Base-by-base conservation (phyloP, 1,139 yeast genomes). In the Insectozyma bohioensis region DNA sequence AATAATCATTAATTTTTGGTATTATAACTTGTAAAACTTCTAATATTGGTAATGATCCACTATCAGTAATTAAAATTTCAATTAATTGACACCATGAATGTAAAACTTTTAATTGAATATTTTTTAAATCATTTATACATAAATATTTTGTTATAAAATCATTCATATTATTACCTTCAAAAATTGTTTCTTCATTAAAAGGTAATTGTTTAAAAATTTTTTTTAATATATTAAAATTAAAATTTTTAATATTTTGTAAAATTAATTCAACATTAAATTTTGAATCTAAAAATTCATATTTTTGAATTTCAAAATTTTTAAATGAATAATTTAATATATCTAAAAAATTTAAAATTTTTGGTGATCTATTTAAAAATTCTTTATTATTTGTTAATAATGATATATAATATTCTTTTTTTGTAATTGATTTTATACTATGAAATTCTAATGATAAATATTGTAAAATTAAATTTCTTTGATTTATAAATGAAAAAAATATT, bases 11-110 rank as follows among this genome's bases (percentile, higher is more conserved):
- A 28, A 88, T 76, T 48, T 80, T 84, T 1, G 95, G 95, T 16
- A 86, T 67, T 12, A 86, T 68, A 7, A 75, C 67, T 47, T 87
- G 94, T 46, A 88, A 78, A 3, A 85, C 77, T 47, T 85, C 95
- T 23, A 86, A 59, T 35, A 87, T 78, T 46, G 90, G 83, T 30
- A 78, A 75, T 6, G 58, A 46, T 15, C 62, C 62, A n/a, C 54
- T 60, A 49, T 84, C 92, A 12, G 78, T 68, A 6, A 85, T 78
- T 30, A 87, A 58, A 4, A 87, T 78, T 42, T 86, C 85, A 22
- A 86, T 79, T 33, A 88, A 58, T 46, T 82, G 84, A 20, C 83
- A 80, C 97, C 97, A 90, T 0, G 95, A 76, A 47, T 80, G 85
- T 18, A 90, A 60, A 37, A 82, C 78, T 6, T 72, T 63, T 29